phyloP scores from a whole-genome alignment of 495 filamentous ascomycete species.

The Usnea hakonensis region DNA sequence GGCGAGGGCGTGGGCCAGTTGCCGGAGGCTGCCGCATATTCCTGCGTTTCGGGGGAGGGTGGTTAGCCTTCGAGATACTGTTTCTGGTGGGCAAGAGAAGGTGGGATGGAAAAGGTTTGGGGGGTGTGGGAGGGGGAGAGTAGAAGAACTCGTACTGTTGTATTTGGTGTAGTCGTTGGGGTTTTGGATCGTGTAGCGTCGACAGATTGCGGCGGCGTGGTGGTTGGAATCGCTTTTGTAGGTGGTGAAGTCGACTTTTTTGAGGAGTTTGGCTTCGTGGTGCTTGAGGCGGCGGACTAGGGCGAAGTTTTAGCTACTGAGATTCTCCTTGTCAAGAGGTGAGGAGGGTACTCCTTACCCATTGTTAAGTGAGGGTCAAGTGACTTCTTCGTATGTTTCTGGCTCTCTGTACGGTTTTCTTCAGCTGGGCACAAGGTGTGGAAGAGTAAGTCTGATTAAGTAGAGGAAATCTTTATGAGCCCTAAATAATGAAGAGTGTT shows the following conservation, averaged over 20 bases:
- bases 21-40: constrained; percentile 74
- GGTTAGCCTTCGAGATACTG: too few species aligned
- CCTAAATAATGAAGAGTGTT: too few species aligned
- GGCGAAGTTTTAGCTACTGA: constrained; percentile 26
- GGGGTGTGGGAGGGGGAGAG: background rate
- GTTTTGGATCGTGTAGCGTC: constrained; percentile 83
- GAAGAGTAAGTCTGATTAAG: background rate
- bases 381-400: background rate
- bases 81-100: too few species aligned
- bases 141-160: constrained; percentile 49
- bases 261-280: constrained; percentile 79
- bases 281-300: constrained; percentile 92
- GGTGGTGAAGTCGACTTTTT: constrained; percentile 91
- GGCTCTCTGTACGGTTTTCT: background rate
- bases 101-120: background rate
- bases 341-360: background rate
- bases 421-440: too few species aligned
- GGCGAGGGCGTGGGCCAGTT: constrained; percentile 79
- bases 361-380: background rate
- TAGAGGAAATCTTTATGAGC: too few species aligned
- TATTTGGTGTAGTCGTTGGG: constrained; percentile 82
- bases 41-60: constrained; percentile 20
- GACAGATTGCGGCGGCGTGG: constrained; percentile 67
- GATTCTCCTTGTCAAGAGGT: background rate
- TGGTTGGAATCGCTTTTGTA: constrained; percentile 85